A percentile compares a stretch with the other conserved stretches of the same genome.
phyloP scores from a whole-genome alignment of 495 filamentous ascomycete genomes.

The Hypoxylon crocopeplum region DNA sequence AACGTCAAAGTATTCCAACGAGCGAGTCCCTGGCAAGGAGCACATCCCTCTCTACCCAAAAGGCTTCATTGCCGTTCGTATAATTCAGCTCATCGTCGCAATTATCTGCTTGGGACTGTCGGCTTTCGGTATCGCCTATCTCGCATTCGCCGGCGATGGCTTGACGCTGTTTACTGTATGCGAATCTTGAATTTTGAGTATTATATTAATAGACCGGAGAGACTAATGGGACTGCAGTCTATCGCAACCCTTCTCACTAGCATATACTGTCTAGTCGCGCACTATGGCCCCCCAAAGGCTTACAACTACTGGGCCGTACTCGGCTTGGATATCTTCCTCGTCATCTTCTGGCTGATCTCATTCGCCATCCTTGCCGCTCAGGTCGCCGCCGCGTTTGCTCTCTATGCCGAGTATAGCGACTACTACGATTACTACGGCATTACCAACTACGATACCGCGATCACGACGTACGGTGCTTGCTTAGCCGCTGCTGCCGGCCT shows the following conservation, averaged over 20 bases:
- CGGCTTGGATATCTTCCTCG: slow-evolving; percentile 51
- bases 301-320: slow-evolving; percentile 62
- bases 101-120: slow-evolving; percentile 71
- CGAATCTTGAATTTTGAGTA: too few species aligned
- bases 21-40: slow-evolving; percentile 44
- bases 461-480: slow-evolving; percentile 22
- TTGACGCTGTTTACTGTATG: slow-evolving; percentile 53
- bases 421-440: slow-evolving; percentile 34
- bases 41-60: slow-evolving; percentile 54
- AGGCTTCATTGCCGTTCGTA: slow-evolving; percentile 63
- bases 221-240: too few species aligned
- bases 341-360: slow-evolving; percentile 55
- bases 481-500: slow-evolving; percentile 43
- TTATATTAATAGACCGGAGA: too few species aligned
- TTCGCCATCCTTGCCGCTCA: slow-evolving; percentile 50
- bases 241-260: slow-evolving; percentile 47
- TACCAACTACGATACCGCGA: slow-evolving; percentile 16
- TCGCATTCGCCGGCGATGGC: slow-evolving; percentile 38
- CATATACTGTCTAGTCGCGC: slow-evolving; percentile 51
- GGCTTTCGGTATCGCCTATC: slow-evolving; percentile 61
- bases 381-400: slow-evolving; percentile 32
- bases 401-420: slow-evolving; percentile 13
- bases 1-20: slow-evolving; percentile 31
- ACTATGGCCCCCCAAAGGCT: slow-evolving; percentile 33
- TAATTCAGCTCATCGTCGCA: slow-evolving; percentile 67